Base-by-base conservation (phyloP, 306 rosid species). In the Acacia confusa region DNA sequence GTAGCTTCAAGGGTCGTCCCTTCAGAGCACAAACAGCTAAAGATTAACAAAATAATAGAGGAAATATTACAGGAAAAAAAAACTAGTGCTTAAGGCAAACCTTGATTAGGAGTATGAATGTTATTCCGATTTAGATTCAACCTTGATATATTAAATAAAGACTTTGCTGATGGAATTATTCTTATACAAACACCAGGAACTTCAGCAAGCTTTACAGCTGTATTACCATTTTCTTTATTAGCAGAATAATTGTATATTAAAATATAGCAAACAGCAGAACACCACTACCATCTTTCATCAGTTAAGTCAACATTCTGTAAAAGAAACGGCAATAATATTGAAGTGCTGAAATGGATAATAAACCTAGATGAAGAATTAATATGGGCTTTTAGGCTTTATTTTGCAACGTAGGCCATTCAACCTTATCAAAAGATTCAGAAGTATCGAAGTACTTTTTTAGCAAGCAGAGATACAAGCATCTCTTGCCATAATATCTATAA, bases 371-470 rank as follows among this genome's bases (percentile, higher is more conserved):
- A 70, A 91, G 92, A 57, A 86, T 22, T 30, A 94, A 82, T 22
- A 92, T 50, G 41, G 98, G 98, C 82, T 94, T 94, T 36, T 94
- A 86, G 34, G 92, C 94, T 85, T 93, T 98, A 32, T 93, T 95
- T 77, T 90, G 99, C 10, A 93, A 76, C n/a, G 97, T 82, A 48
- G 97, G 89, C 98, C 98, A 92, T 83, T 92, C 97, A 72, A 93
- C 92, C 91, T 86, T 90, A 24, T 73, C 77, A 81, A 93, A 64
- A 72, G 87, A 83, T 19, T 89, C 72, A 82, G 91, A 92, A 7
- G 83, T 83, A 79, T 82, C 87, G 89, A 95, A 78, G 85, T 89
- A 86, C 80, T 83, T 93, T 61, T 90, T 93, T 28, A 95, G 84
- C 82, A 91, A 77, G 83, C 96, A 88, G 6, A 95, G 95, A 87